Evolutionary conservation across 164 flowering plant genomes (phyloP).

Genomic region (Chimonanthus salicifolius): DNA sequence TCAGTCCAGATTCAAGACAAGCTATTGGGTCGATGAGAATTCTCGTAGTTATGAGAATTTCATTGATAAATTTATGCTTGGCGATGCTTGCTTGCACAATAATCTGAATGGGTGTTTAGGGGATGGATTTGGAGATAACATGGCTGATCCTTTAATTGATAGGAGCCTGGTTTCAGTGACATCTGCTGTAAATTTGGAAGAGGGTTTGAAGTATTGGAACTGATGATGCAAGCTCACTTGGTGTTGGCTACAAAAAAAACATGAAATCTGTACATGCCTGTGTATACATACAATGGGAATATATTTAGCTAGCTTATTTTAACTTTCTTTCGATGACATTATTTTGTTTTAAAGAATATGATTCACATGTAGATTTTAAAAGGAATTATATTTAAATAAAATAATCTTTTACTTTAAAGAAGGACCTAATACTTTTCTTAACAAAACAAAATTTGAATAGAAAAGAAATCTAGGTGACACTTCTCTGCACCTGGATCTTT

Average conservation of each 20-base stretch:
- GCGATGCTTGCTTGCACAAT: neutral
- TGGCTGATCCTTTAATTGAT: neutral
- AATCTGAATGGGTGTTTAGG: neutral
- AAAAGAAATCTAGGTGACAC: no score
- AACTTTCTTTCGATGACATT: neutral
- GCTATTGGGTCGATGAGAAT: neutral
- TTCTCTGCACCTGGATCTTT: no score
- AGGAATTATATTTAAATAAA: no score
- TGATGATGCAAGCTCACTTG: neutral
- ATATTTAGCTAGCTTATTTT: no score
- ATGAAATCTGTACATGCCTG: neutral
- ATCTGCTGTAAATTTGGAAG: slow-evolving; percentile 11
- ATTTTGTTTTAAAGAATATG: no score
- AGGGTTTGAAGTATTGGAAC: slow-evolving; percentile 10
- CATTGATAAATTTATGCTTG: neutral
- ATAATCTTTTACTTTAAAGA: no score
- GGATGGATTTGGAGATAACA: neutral
- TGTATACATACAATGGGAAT: neutral
- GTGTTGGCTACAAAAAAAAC: neutral
- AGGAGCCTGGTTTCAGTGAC: neutral
- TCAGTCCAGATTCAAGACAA: neutral
- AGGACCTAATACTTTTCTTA: no score
- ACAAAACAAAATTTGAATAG: no score
- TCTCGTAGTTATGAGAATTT: neutral
- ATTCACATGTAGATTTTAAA: no score